Conservation (phyloP, 768 basidiomycete species). For the Leccinum obscurum region DNA sequence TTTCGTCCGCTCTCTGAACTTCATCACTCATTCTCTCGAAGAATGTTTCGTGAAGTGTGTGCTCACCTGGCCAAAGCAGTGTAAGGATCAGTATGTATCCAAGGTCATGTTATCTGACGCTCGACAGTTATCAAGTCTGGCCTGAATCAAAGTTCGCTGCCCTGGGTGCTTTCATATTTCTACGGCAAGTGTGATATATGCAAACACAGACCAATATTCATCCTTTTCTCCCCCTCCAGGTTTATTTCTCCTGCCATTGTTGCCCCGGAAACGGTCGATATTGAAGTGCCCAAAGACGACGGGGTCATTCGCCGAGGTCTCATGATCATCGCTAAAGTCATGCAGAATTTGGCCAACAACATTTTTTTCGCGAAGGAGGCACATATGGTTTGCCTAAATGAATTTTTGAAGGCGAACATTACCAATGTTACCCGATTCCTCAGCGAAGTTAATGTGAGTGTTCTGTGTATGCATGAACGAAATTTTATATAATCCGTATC, state of each 20-base stretch:
- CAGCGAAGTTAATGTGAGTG: slow-evolving; percentile 67
- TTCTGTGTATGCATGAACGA: background rate
- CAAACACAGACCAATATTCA: slow-evolving; percentile 5
- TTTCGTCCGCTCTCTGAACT: background rate
- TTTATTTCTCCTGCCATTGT: slow-evolving; percentile 93
- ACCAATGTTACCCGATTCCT: slow-evolving; percentile 74
- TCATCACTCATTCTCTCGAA: slow-evolving; percentile 29
- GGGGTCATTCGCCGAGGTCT: slow-evolving; percentile 70
- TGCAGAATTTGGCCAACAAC: slow-evolving; percentile 93
- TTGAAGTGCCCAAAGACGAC: slow-evolving; percentile 71
- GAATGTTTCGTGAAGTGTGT: slow-evolving; percentile 86
- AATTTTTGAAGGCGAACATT: slow-evolving; percentile 70
- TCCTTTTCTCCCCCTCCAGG: slow-evolving; percentile 37
- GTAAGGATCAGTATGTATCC: slow-evolving; percentile 45
- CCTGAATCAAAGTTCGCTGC: slow-evolving; percentile 80
- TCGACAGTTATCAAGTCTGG: slow-evolving; percentile 60
- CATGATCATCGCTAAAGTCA: slow-evolving; percentile 86
- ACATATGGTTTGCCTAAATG: slow-evolving; percentile 79
- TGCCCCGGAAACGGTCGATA: slow-evolving; percentile 79
- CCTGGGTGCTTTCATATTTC: slow-evolving; percentile 88
- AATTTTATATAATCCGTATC: slow-evolving; percentile 1
- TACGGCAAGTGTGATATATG: slow-evolving; percentile 50
- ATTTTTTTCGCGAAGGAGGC: slow-evolving; percentile 90
- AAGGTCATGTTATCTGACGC: slow-evolving; percentile 15
- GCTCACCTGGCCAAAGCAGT: slow-evolving; percentile 76